Evolutionary conservation across 768 basidiomycete species (phyloP).

Genomic region (Mrakia hoshinonis): DNA sequence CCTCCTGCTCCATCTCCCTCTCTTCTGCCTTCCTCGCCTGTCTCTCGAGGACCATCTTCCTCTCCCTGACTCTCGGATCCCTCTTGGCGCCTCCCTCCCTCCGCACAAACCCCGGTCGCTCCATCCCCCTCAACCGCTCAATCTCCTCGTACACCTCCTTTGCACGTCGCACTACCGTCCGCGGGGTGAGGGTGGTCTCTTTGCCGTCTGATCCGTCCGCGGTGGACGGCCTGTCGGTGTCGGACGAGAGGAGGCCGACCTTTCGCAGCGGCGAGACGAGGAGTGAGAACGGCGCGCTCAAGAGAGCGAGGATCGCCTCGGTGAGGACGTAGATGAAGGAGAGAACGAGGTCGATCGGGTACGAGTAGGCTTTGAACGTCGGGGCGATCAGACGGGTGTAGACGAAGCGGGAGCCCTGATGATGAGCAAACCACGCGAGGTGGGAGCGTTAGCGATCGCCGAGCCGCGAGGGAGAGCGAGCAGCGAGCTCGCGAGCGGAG

Average conservation of each 20-base stretch:
- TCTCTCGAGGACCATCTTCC: conserved; percentile 10
- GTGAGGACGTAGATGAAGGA: conserved; percentile 24
- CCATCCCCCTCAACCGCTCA: not conserved
- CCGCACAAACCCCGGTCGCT: not conserved
- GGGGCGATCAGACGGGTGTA: conserved; percentile 14
- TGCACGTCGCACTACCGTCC: not conserved
- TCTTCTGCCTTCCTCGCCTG: not conserved
- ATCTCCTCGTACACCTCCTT: conserved; percentile 9
- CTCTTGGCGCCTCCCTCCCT: not conserved
- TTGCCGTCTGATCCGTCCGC: not conserved
- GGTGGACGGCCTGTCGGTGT: not conserved
- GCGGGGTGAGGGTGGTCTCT: not conserved
- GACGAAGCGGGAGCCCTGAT: conserved; percentile 16
- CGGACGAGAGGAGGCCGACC: not conserved
- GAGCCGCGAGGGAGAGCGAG: not conserved
- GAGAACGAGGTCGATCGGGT: conserved; percentile 23
- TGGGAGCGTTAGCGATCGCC: not conserved
- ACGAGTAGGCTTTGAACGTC: not conserved
- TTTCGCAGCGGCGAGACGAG: not conserved
- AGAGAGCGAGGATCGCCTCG: not conserved
- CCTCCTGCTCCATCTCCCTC: not conserved
- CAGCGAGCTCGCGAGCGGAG: not conserved
- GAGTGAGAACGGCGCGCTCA: not conserved
- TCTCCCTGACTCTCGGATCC: conserved; percentile 9
- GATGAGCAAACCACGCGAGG: not conserved